Conservation (phyloP, 768 basidiomycete genomes). For the Boletus coccyginus region DNA sequence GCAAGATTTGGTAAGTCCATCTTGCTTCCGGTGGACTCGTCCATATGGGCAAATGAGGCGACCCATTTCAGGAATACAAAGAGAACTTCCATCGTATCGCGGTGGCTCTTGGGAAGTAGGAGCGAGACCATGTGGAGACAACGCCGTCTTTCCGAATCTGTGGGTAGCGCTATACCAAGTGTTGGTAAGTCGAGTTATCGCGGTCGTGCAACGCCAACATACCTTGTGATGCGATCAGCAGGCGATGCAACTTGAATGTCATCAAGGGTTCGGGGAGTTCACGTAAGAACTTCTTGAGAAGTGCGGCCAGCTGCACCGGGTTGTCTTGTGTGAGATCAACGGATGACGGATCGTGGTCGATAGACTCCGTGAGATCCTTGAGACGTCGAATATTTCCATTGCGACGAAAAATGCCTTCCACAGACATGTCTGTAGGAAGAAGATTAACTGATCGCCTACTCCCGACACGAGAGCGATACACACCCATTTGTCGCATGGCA, state of each 20-base stretch:
- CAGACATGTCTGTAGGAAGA: conserved; percentile 80
- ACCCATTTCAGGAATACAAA: conserved; percentile 99
- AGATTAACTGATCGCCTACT: background rate
- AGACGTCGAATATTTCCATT: conserved; percentile 95
- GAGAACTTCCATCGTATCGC: conserved; percentile 96
- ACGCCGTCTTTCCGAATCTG: conserved; percentile 74
- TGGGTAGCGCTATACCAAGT: conserved; percentile 55
- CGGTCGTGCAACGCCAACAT: conserved; percentile 32
- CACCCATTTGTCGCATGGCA: conserved; percentile 99
- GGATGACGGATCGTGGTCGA: conserved; percentile 89
- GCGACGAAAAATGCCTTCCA: conserved; percentile 98
- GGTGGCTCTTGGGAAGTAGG: conserved; percentile 87
- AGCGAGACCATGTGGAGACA: conserved; percentile 84
- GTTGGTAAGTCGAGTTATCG: conserved; percentile 9
- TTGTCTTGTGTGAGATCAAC: conserved; percentile 95
- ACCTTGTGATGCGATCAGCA: conserved; percentile 90
- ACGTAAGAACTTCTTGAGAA: conserved; percentile 95
- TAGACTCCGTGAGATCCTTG: conserved; percentile 85
- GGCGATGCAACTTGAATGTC: conserved; percentile 88
- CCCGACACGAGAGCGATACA: conserved; percentile 23
- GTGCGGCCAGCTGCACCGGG: conserved; percentile 93
- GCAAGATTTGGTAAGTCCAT: conserved; percentile 97
- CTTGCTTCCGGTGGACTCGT: conserved; percentile 95
- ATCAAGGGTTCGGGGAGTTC: conserved; percentile 95
- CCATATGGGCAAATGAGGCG: conserved; percentile 96